These are phyloP conservation scores for Perilla frutescens DNA, from an alignment of 257 asterid genomes.

Conservation along the genomic window DNA sequence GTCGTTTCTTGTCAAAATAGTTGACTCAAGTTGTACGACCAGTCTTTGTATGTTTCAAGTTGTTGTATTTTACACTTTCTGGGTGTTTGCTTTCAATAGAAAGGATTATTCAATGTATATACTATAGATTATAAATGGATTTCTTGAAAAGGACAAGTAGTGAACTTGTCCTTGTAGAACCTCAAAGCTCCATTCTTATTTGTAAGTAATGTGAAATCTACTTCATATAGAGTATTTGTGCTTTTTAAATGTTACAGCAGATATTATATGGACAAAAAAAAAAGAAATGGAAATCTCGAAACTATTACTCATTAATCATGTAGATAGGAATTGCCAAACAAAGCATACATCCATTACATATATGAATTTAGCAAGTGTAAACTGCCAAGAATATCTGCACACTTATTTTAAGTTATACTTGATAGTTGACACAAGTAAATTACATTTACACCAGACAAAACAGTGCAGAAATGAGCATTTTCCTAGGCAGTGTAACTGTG, in stretches of 20 bases:
- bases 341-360: neutral
- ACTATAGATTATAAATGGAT: neutral
- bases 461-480: neutral
- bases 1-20: slow-evolving; percentile 22
- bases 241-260: neutral
- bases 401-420: slow-evolving; percentile 6
- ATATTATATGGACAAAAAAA: too few species aligned
- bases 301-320: neutral
- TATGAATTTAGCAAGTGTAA: neutral
- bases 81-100: slow-evolving; percentile 1
- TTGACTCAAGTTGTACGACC: neutral
- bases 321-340: too few species aligned
- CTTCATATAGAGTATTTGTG: too few species aligned
- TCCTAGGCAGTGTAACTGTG: neutral
- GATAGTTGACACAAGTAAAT: neutral
- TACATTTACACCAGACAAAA: slow-evolving; percentile 10
- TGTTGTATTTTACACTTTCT: slow-evolving; percentile 24
- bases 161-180: neutral
- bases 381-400: slow-evolving; percentile 4
- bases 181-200: neutral
- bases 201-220: too few species aligned
- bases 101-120: slow-evolving; percentile 10
- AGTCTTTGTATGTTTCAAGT: slow-evolving; percentile 13
- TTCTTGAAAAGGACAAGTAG: neutral
- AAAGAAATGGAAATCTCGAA: neutral